These are phyloP conservation scores for Cenococcum geophilum DNA, from an alignment of 495 filamentous ascomycete genomes.

Conservation along the genomic window DNA sequence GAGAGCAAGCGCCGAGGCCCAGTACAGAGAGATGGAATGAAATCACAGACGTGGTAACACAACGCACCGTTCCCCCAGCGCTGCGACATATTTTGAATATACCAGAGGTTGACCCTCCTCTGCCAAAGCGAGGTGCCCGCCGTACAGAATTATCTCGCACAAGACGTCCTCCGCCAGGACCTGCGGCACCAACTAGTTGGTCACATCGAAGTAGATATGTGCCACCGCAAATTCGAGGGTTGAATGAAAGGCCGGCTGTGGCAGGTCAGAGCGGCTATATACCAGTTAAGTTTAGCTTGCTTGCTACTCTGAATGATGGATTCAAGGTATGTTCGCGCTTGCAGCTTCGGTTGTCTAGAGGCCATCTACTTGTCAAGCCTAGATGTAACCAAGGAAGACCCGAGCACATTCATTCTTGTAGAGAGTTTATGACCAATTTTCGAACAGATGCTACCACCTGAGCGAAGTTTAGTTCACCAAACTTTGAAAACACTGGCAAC, in stretches of 20 bases:
- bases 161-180: constrained; percentile 53
- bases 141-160: constrained; percentile 36
- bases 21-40: constrained; percentile 29
- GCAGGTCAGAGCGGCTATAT: neutral
- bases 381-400: neutral
- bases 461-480: constrained; percentile 52
- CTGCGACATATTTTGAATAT: constrained; percentile 59
- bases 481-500: constrained; percentile 54
- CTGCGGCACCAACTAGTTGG: constrained; percentile 69
- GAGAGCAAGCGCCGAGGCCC: constrained; percentile 33
- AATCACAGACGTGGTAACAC: constrained; percentile 31
- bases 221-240: constrained; percentile 15
- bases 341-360: neutral
- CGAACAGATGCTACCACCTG: constrained; percentile 21
- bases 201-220: constrained; percentile 18
- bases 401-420: constrained; percentile 33
- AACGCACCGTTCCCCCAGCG: constrained; percentile 49
- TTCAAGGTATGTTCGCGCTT: neutral
- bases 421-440: constrained; percentile 33
- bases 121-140: constrained; percentile 49
- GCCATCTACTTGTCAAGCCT: no score
- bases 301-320: constrained; percentile 34
- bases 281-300: neutral
- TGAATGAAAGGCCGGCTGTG: constrained; percentile 16
- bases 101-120: constrained; percentile 62